phyloP scores from a whole-genome alignment of 1,284 basidiomycete genomes.

The Mycosarcoma maydis region DNA sequence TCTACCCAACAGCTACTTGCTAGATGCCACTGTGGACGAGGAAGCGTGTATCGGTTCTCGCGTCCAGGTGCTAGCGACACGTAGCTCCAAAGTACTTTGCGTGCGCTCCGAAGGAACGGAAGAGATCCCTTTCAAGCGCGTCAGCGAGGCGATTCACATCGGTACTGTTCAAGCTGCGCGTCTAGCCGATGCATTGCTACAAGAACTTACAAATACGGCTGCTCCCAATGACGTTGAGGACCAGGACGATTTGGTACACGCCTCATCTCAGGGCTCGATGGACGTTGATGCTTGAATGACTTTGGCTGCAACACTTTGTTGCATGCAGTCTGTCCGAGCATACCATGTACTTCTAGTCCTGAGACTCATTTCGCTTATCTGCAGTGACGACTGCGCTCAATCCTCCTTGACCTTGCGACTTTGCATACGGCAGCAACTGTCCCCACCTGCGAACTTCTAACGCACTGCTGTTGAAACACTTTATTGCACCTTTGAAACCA shows the following conservation, averaged over 20 bases:
- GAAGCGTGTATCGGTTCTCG: conserved; percentile 47
- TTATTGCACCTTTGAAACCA: too few species aligned
- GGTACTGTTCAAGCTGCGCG: conserved; percentile 39
- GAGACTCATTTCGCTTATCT: too few species aligned
- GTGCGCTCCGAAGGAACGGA: conserved; percentile 35
- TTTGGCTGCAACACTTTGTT: too few species aligned
- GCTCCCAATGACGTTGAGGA: conserved; percentile 21
- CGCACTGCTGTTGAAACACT: too few species aligned
- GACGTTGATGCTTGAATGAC: conserved; percentile 19
- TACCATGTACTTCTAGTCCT: conserved; percentile 6
- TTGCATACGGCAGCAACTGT: too few species aligned
- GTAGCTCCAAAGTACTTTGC: conserved; percentile 39
- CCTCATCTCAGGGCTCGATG: conserved; percentile 16
- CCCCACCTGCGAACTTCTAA: too few species aligned
- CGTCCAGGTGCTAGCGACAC: conserved; percentile 49
- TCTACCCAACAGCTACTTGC: conserved; percentile 47
- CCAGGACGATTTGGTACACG: background rate
- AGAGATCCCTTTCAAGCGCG: conserved; percentile 41
- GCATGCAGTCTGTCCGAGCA: background rate
- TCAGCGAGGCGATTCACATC: conserved; percentile 38
- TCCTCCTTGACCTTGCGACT: too few species aligned
- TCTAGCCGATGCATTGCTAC: conserved; percentile 32
- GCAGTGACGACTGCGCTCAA: too few species aligned
- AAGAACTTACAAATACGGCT: conserved; percentile 16
- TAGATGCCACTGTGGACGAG: conserved; percentile 58